Conservation (phyloP, 140 eudicot species). For the Flaveria floridana region DNA sequence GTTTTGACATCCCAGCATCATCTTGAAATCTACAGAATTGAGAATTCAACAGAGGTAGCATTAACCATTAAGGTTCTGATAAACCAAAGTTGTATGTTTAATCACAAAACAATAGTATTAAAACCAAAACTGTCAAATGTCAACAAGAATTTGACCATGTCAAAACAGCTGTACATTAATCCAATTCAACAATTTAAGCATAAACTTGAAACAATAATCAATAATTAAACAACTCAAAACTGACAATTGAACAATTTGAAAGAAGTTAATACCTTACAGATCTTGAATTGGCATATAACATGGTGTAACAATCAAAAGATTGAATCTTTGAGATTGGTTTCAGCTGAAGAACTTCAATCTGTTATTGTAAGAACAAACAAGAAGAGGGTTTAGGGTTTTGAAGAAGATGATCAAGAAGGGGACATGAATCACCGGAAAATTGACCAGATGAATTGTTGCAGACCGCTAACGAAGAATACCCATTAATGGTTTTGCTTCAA, state of each 20-base stretch:
- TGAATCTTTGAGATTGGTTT: conserved; percentile 24
- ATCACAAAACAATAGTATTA: background rate
- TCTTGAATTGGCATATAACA: conserved; percentile 66
- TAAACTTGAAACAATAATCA: conserved; percentile 18
- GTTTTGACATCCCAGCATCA: conserved; percentile 44
- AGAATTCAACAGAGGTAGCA: conserved; percentile 6
- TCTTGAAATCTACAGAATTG: conserved; percentile 57
- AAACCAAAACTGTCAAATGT: conserved; percentile 9
- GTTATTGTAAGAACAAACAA: conserved; percentile 24
- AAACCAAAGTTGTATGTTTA: conserved; percentile 14
- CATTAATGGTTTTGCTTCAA: conserved; percentile 43
- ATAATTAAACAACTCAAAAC: conserved; percentile 23
- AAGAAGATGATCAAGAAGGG: too few species aligned
- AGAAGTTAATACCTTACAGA: conserved; percentile 56
- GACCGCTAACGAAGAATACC: conserved; percentile 41
- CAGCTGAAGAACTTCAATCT: conserved; percentile 25
- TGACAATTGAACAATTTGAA: conserved; percentile 6
- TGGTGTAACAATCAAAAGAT: conserved; percentile 28
- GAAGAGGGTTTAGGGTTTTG: background rate
- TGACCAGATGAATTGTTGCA: conserved; percentile 25
- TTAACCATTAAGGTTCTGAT: conserved; percentile 13
- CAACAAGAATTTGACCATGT: conserved; percentile 31
- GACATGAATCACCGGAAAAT: background rate
- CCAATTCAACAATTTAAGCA: conserved; percentile 16
- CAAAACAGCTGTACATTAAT: conserved; percentile 24